A percentile compares a stretch with the other conserved stretches of the same genome.
Evolutionary conservation across 75 land plant genomes (phyloP).

Genomic region (Selaginella tamariscina): DNA sequence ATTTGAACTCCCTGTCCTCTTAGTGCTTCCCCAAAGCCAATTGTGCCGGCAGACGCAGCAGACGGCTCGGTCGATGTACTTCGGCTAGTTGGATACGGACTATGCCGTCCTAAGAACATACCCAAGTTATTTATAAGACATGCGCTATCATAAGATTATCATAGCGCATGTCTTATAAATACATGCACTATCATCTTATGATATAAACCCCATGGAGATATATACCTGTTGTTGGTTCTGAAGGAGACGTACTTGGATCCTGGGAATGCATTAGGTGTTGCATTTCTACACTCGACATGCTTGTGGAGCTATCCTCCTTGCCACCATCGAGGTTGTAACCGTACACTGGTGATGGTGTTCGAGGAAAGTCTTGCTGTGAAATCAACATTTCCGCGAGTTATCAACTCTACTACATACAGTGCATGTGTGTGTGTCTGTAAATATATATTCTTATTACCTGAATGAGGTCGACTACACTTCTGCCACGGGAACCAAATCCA

Average conservation of each 20-base stretch:
- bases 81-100: not conserved
- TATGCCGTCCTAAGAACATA: not conserved
- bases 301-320: not conserved
- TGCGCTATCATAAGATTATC: no score
- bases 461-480: conserved; percentile 68
- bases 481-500: conserved; percentile 46
- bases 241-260: no score
- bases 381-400: no score
- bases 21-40: not conserved
- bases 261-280: not conserved
- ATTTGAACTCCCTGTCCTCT: not conserved
- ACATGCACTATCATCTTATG: no score
- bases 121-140: no score
- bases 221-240: no score
- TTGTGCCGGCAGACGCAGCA: no score
- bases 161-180: no score
- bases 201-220: not conserved
- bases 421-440: no score
- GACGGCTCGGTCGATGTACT: not conserved
- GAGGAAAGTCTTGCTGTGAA: conserved; percentile 66
- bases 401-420: no score
- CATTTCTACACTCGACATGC: not conserved
- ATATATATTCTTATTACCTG: no score
- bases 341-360: conserved; percentile 40
- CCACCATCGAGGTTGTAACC: not conserved